These are phyloP conservation scores for Solanum habrochaites DNA, from an alignment of 257 asterid genomes.

Conservation along the genomic window DNA sequence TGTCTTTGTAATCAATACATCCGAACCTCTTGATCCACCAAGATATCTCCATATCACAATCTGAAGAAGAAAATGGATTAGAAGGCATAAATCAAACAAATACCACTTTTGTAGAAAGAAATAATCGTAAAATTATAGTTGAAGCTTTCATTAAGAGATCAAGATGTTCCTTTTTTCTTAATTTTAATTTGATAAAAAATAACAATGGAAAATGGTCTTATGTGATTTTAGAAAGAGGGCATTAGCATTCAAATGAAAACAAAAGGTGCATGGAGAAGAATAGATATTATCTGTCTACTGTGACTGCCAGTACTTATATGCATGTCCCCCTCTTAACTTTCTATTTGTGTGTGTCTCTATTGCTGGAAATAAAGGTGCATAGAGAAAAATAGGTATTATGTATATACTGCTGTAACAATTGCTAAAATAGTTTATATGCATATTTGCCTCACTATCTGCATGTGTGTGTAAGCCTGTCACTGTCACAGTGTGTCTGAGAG, in stretches of 20 bases:
- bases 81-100: background rate
- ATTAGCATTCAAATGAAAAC: background rate
- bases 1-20: constrained; percentile 65
- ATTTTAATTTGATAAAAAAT: background rate
- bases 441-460: background rate
- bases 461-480: background rate
- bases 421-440: background rate
- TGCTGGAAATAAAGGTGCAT: background rate
- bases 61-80: constrained; percentile 28
- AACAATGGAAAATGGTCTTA: background rate
- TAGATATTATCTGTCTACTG: background rate
- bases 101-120: background rate
- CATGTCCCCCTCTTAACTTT: background rate
- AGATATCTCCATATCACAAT: constrained; percentile 81
- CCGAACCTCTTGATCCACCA: constrained; percentile 43
- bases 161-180: background rate
- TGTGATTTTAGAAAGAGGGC: background rate
- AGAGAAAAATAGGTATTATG: background rate
- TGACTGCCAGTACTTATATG: background rate
- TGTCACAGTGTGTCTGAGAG: background rate
- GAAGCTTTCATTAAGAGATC: background rate
- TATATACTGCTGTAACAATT: background rate
- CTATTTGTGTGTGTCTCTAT: background rate
- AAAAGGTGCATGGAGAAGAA: background rate
- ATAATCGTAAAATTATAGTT: background rate